Base-by-base conservation (phyloP, 148 eudicot species). In the Chenopodium suecicum region DNA sequence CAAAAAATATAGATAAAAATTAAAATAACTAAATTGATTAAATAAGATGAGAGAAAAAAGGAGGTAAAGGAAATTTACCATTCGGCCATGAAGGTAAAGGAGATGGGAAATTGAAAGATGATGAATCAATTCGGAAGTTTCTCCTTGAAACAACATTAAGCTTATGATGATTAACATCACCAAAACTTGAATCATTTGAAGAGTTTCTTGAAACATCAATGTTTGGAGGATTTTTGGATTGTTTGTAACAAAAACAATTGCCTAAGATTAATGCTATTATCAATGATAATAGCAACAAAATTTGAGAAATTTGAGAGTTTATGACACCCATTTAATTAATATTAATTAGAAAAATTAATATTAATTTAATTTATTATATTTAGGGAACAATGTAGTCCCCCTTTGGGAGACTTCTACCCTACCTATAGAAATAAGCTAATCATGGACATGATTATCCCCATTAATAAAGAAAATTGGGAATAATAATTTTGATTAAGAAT, bases 31-130 rank as follows among this genome's bases (percentile, higher is more conserved):
- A 10, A 7, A 50, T 58, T 60, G 4, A 14, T 16, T 8, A 44
- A 27, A 44, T 0, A 19, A 47, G 14, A 11, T 62, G 20, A 47
- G 1, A 44, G 5, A 22, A 9, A 22, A 9, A 1, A 41, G 16
- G 2, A 65, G 19, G 12, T 10, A 6, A 11, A 23, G 11, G 4
- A 31, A 17, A 13, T 7, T 13, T 84, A 82, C 89, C 89, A 54
- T 56, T 69, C 0, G 89, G 87, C 82, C 83, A 87, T 62, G 13
- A 4, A 2, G 89, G 89, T 17, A 83, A 48, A 13, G 87, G 81
- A 73, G 85, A 81, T 13, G 87, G 87, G 14, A 87, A 82, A 20
- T 82, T 74, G 85, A 87, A 87, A 16, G 78, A 14, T 1, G 78
- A 14, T 0, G 77, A 54, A 10, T 85, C 66, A 77, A 77, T 85